Evolutionary conservation across 202 grass and related monocot genomes (phyloP).

Genomic region (Panicum virgatum): DNA sequence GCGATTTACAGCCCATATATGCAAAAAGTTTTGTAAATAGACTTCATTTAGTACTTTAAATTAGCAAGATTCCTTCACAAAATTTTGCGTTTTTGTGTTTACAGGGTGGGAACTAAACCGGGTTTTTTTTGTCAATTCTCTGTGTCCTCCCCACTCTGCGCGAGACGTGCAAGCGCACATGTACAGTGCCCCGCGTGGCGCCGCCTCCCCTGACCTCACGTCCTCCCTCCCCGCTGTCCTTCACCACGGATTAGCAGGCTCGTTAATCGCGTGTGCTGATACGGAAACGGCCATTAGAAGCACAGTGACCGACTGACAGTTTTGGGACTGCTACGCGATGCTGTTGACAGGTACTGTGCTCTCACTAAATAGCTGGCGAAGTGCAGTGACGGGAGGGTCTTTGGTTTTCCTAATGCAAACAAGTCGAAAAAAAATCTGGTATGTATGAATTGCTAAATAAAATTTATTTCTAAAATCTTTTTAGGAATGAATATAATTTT

Average conservation of each 20-base stretch:
- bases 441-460: too few species aligned
- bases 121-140: slow-evolving; percentile 45
- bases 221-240: neutral
- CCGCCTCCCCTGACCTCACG: neutral
- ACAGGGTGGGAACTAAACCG: too few species aligned
- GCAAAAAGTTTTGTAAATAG: too few species aligned
- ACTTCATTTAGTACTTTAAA: too few species aligned
- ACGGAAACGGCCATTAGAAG: neutral
- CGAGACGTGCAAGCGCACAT: neutral
- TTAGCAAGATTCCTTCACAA: too few species aligned
- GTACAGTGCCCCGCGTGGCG: neutral
- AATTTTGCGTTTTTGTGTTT: too few species aligned
- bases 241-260: neutral
- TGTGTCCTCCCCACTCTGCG: neutral
- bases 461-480: too few species aligned
- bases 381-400: too few species aligned
- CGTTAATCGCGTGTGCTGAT: neutral
- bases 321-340: neutral
- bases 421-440: too few species aligned
- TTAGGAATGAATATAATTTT: too few species aligned
- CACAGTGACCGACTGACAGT: neutral
- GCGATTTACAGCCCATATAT: too few species aligned
- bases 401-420: too few species aligned
- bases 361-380: neutral
- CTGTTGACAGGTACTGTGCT: neutral